Base-by-base conservation (phyloP, 768 basidiomycete species). In the Tulasnella sp. region DNA sequence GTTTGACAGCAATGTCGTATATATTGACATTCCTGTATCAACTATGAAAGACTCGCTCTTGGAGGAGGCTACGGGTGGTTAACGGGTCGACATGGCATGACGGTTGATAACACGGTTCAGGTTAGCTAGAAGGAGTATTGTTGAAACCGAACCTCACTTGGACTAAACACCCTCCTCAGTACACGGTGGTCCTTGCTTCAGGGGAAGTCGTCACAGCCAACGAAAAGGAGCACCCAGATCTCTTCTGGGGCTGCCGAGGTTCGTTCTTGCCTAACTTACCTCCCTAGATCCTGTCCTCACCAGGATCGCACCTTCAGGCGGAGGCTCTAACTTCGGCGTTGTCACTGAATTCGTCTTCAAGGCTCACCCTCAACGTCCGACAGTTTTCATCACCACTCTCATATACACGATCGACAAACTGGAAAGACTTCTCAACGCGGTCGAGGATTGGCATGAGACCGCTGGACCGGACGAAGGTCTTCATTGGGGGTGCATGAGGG, bases 341-440 rank as follows among this genome's bases (percentile, higher is more conserved):
- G 55, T 75, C 18, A 75, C 74, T 13, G 74, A 75, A 55, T 51
- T 75, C 46, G 74, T 51, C 77, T 83, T 79, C 81, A 86, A 82
- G 77, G 80, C 89, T 67, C 84, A 89, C 80, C 88, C 87, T 13
- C 89, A 90, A 79, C 85, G 86, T 15, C 81, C 35, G 20, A 42
- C 39, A 18, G 75, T 77, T 29, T 77, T 51, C n/a, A 20, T 61
- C 37, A 29, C 74, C 23, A 39, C 3, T 40, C 37, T 57, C 29
- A 39, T 67, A 32, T 75, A 48, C 35, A 23, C 74, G 44, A 39
- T 61, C 29, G 74, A 75, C 55, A 46, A 55, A 15, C n/a, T 75
- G 5, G 46, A 39, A 20, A 29, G 15, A 4, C 39, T 75, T 26
- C 29, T 55, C 48, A 75, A 61, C 37, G 29, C 13, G 13, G 32